Conservation (phyloP, 345 rosid genomes). For the Kernera saxatilis region DNA sequence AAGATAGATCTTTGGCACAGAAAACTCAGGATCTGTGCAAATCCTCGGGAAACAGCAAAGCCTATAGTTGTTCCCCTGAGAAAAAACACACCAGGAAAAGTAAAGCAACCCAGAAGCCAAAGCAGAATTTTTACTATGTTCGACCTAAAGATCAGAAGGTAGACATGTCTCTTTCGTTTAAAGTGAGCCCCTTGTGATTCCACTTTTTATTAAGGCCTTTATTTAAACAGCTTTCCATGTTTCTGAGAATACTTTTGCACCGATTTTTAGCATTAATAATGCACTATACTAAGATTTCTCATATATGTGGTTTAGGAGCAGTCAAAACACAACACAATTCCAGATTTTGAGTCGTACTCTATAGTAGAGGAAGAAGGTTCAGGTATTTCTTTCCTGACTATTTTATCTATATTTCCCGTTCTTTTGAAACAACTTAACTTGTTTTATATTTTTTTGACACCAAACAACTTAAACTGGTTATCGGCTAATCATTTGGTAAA, state of each 20-base stretch:
- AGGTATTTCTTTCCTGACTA: conserved; percentile 39
- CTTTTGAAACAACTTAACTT: not conserved
- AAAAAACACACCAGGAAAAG: conserved; percentile 36
- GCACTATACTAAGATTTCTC: not conserved
- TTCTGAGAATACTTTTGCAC: not conserved
- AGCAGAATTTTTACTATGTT: conserved; percentile 25
- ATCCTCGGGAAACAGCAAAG: conserved; percentile 29
- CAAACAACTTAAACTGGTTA: too few species aligned
- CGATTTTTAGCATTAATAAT: not conserved
- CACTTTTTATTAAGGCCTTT: not conserved
- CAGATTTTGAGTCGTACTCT: conserved; percentile 65
- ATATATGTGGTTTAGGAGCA: conserved; percentile 41
- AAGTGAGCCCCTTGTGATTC: conserved; percentile 27
- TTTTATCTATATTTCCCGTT: not conserved
- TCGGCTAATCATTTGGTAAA: conserved; percentile 1
- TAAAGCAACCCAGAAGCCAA: conserved; percentile 30
- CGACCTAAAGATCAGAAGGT: conserved; percentile 39
- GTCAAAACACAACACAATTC: conserved; percentile 41
- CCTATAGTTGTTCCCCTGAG: conserved; percentile 29
- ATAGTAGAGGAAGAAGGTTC: conserved; percentile 92
- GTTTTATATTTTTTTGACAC: too few species aligned
- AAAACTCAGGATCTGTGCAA: conserved; percentile 33
- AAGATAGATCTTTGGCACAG: conserved; percentile 16
- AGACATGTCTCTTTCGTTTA: conserved; percentile 24
- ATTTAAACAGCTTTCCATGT: not conserved